Evolutionary conservation across 2,329 filamentous ascomycete species (phyloP).

Genomic region (Aspergillus candidus): DNA sequence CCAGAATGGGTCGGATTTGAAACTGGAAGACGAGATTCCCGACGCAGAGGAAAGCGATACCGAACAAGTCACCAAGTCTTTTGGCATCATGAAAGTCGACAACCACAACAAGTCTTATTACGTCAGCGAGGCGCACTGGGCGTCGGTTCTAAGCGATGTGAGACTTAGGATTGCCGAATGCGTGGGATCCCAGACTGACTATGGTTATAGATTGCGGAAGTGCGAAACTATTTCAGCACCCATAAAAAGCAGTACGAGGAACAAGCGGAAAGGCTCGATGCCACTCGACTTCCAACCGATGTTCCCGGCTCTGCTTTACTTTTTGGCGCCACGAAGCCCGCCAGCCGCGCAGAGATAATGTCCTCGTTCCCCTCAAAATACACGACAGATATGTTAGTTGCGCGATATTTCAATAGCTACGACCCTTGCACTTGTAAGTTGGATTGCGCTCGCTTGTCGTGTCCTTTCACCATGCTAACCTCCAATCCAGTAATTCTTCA

Average conservation of each 20-base stretch:
- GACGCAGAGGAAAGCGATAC: constrained; percentile 61
- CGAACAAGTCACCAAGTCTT: constrained; percentile 64
- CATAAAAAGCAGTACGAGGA: constrained; percentile 87
- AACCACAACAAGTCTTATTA: constrained; percentile 68
- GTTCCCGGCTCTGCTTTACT: constrained; percentile 67
- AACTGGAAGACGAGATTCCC: constrained; percentile 52
- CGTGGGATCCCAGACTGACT: constrained; percentile 8
- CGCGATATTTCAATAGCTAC: constrained; percentile 83
- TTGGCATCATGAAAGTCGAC: constrained; percentile 79
- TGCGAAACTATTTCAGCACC: constrained; percentile 79
- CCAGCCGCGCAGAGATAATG: constrained; percentile 70
- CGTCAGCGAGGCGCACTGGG: constrained; percentile 78
- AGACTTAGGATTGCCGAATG: constrained; percentile 17
- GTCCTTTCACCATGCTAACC: constrained; percentile 3
- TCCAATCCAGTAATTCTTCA: constrained; percentile 60
- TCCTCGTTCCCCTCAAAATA: constrained; percentile 73
- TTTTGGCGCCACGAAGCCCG: constrained; percentile 64
- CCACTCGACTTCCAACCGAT: constrained; percentile 53
- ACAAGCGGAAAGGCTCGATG: constrained; percentile 69
- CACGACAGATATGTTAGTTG: constrained; percentile 76
- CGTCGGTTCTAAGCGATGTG: constrained; percentile 66
- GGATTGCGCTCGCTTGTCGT: background rate
- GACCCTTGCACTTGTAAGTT: constrained; percentile 56
- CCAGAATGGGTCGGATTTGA: constrained; percentile 31
- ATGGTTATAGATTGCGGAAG: constrained; percentile 67